These are phyloP conservation scores for Stagonosporopsis tanaceti DNA, from an alignment of 2,329 filamentous ascomycete genomes.

Conservation along the genomic window DNA sequence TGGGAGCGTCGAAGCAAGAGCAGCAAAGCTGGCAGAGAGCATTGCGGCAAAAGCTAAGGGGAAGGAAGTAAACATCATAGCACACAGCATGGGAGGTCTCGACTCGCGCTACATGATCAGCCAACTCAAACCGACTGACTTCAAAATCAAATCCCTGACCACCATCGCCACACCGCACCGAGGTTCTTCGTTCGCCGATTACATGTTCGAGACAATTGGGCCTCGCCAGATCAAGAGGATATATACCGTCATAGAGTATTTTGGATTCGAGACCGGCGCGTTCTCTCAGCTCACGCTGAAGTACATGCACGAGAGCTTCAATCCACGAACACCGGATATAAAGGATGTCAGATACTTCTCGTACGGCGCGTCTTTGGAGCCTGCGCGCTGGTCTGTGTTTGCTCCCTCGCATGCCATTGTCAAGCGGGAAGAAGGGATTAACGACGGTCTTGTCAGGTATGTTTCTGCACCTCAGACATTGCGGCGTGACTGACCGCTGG, in stretches of 20 bases:
- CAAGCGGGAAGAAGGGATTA: conserved; percentile 62
- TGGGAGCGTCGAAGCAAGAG: conserved; percentile 66
- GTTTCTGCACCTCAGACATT: not conserved
- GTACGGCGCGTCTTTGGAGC: conserved; percentile 67
- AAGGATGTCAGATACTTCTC: conserved; percentile 67
- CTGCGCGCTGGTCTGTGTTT: conserved; percentile 65
- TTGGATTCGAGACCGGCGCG: conserved; percentile 66
- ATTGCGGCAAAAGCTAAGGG: conserved; percentile 63
- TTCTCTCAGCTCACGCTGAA: conserved; percentile 68
- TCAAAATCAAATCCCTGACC: conserved; percentile 77
- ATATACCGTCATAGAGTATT: conserved; percentile 63
- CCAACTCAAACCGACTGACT: conserved; percentile 64
- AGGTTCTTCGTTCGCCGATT: conserved; percentile 69
- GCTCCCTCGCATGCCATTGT: conserved; percentile 65
- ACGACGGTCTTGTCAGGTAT: conserved; percentile 69
- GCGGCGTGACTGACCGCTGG: not conserved
- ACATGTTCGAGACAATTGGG: conserved; percentile 66
- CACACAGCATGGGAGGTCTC: conserved; percentile 69
- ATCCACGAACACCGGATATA: conserved; percentile 64
- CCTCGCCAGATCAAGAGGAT: conserved; percentile 63
- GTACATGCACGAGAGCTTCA: conserved; percentile 67
- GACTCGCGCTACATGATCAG: conserved; percentile 72
- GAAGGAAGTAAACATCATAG: conserved; percentile 70
- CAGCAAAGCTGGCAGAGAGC: conserved; percentile 60
- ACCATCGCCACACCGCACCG: conserved; percentile 69